phyloP scores from a whole-genome alignment of 306 rosid genomes.

The Crotalaria pallida region DNA sequence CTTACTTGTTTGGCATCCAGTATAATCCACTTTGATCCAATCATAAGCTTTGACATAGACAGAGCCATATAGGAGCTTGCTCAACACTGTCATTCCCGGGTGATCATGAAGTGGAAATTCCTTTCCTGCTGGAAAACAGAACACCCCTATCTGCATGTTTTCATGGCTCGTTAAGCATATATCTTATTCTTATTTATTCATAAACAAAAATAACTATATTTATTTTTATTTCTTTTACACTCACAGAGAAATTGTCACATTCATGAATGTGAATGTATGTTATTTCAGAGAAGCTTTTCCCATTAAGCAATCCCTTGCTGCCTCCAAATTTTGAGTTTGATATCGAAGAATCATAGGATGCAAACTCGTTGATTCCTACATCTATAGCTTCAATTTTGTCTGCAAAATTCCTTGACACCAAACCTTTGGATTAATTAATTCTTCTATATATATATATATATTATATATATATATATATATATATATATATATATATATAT shows the following conservation, averaged over 20 bases:
- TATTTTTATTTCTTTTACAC: not conserved
- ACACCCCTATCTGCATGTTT: constrained; percentile 50
- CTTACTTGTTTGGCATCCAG: constrained; percentile 37
- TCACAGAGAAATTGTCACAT: constrained; percentile 50
- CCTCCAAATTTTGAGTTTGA: constrained; percentile 14
- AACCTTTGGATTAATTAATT: not conserved
- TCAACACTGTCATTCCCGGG: constrained; percentile 69
- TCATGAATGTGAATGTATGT: constrained; percentile 65
- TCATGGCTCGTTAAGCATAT: not conserved
- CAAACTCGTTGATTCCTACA: constrained; percentile 50
- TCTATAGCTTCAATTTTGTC: constrained; percentile 47
- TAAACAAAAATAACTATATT: not conserved
- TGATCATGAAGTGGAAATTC: constrained; percentile 66
- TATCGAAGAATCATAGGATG: constrained; percentile 19
- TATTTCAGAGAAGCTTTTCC: constrained; percentile 35
- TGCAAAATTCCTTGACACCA: constrained; percentile 8
- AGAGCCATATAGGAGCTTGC: constrained; percentile 56
- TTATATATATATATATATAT: not conserved
- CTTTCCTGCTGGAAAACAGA: constrained; percentile 54
- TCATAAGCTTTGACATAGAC: constrained; percentile 51
- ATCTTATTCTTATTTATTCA: not conserved
- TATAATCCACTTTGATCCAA: constrained; percentile 37
- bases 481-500: too few species aligned
- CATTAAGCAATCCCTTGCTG: constrained; percentile 36
- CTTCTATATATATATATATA: not conserved